A percentile compares a stretch with the other conserved stretches of the same genome.
phyloP scores from a whole-genome alignment of 257 asterid genomes.

The Lycium ferocissimum region DNA sequence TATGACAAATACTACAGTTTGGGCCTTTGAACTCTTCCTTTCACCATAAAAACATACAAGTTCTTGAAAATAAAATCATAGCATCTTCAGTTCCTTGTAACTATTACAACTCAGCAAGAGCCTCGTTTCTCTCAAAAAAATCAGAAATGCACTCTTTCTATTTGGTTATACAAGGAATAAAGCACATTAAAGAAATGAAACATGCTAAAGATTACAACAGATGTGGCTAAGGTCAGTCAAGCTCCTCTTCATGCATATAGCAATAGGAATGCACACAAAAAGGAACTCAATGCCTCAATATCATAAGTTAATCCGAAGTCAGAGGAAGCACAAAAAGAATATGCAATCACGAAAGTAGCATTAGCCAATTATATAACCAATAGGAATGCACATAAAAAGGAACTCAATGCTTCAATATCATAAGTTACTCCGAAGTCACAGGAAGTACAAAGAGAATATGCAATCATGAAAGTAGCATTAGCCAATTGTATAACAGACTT shows the following conservation, averaged over 20 bases:
- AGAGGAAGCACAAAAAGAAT: not conserved
- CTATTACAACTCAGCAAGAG: conserved; percentile 8
- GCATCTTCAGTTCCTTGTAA: not conserved
- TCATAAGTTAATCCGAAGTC: conserved; percentile 1
- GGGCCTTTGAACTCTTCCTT: not conserved
- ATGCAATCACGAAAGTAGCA: conserved; percentile 6
- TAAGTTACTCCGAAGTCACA: not conserved
- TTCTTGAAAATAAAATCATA: not conserved
- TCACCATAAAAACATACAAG: conserved; percentile 3
- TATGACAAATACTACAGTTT: conserved; percentile 8
- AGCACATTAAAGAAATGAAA: not conserved
- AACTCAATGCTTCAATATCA: conserved; percentile 24
- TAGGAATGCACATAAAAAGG: not conserved
- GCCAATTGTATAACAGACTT: conserved; percentile 35
- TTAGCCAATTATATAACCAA: conserved; percentile 28
- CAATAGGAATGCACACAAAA: conserved; percentile 1
- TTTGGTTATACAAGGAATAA: conserved; percentile 8
- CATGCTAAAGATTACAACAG: not conserved
- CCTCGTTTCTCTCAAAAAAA: not conserved
- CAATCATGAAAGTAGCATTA: conserved; percentile 5
- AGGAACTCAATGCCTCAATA: conserved; percentile 22
- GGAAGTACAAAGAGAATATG: conserved; percentile 8
- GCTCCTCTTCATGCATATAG: not conserved
- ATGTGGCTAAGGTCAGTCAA: conserved; percentile 24
- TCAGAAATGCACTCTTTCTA: not conserved